Evolutionary conservation across 2,329 filamentous ascomycete genomes (phyloP).

Genomic region (Fusarium pilosicola): DNA sequence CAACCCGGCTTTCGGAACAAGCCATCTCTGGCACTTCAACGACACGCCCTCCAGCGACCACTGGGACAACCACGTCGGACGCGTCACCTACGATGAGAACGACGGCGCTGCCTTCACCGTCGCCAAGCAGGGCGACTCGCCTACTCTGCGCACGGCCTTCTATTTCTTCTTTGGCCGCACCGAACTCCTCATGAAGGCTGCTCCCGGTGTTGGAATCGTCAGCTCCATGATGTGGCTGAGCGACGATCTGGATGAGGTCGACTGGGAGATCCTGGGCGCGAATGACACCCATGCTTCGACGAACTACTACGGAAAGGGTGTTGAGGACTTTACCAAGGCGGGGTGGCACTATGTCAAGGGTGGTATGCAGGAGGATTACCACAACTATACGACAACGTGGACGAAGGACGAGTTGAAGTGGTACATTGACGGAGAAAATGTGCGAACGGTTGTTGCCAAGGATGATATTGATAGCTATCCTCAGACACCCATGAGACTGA

Average conservation of each 20-base stretch:
- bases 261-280: conserved; percentile 83
- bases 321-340: conserved; percentile 70
- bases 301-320: conserved; percentile 85
- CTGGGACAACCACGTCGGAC: conserved; percentile 74
- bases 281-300: conserved; percentile 71
- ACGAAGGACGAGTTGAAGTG: conserved; percentile 73
- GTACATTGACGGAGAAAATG: conserved; percentile 73
- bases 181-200: conserved; percentile 81
- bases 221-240: conserved; percentile 86
- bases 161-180: conserved; percentile 88
- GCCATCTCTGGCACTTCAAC: conserved; percentile 73
- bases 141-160: conserved; percentile 81
- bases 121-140: conserved; percentile 74
- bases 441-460: conserved; percentile 70
- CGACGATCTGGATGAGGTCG: conserved; percentile 86
- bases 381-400: conserved; percentile 83
- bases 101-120: conserved; percentile 79
- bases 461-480: conserved; percentile 74
- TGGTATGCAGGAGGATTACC: conserved; percentile 68
- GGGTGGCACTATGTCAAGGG: conserved; percentile 65
- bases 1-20: conserved; percentile 75
- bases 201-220: conserved; percentile 79
- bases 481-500: conserved; percentile 79
- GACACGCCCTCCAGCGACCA: conserved; percentile 64
- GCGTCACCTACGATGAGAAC: conserved; percentile 67